Base-by-base conservation (phyloP, 208 protist genomes). In the Porcisia hertigi region DNA sequence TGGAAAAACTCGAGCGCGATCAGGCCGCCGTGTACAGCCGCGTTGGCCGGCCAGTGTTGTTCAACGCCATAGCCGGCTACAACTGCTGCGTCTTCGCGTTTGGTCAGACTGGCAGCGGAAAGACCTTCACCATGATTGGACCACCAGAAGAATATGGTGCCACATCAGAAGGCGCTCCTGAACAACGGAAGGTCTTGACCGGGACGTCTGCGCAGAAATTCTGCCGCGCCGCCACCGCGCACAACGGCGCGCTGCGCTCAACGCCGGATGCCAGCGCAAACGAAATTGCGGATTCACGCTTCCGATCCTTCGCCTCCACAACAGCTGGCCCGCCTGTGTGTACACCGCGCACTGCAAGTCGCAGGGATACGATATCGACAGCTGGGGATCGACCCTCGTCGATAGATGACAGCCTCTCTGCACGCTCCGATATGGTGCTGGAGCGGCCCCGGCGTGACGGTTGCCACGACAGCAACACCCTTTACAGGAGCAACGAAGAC, bases 61-160 rank as follows among this genome's bases (percentile, higher is more conserved):
- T 82, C 34, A 94, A 87, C 76, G 84, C 88, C 14, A 84, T 97
- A 36, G 82, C 91, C 49, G 93, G 96, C 67, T 95, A 94, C 84
- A 95, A 98, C 81, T 91, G 86, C 43, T 94, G 92, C 66, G 83
- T 98, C 52, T 98, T 98, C 80, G 94, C 94, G 12, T 98, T 97
- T 69, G 95, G 95, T 3, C 91, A 96, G 80, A 98, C 96, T 3
- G 88, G 90, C 57, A 89, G 84, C 47, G 97, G 97, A 75, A 98
- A 98, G 81, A 98, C 97, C 2, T 97, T 96, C 89, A 98, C 97
- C 3, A 98, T 98, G 88, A 88, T 97, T 77, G 96, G 96, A 0
- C 83, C 81, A 25, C 77, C 71, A 1, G 77, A 72, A 34, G 73
- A 49, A 6, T 73, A 74, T 34, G 71, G 72, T 36, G 71, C 77